Evolutionary conservation across 1,284 basidiomycete genomes (phyloP), one percentile per base, ranked within the genome.

Genomic region (Ceratobasidium sp.): DNA sequence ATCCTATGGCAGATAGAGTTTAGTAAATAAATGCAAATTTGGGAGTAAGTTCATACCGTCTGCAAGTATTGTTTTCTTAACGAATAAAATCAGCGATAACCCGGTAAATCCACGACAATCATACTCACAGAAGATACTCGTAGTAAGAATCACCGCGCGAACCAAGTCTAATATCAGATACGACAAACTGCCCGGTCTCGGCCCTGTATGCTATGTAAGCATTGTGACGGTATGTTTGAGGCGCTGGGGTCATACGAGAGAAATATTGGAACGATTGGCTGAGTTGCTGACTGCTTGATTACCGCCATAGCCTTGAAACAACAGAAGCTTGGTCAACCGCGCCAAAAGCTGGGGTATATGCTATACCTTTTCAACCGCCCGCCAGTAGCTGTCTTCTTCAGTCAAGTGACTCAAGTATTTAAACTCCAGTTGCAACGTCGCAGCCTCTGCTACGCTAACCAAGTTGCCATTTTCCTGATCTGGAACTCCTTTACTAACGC

Each of bases 141-240:
- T 96, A 98, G 79, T 89, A 97, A 2, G 93, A 95, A 78, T 98
- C 95, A 21, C 91, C 95, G 27, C 95, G 84, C 14, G 93, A 95
- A 9, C 95, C 95, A 16, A 98, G 83, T 11, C 95, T 87, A 71
- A 98, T 91, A 42, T 90, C 85, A 21, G 89, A 87, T 13, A 85
- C 80, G 29, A 87, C 81, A 74, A 91, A 95, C 53, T 82, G 80
- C 7, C 92, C 93, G 36, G 80, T 82, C n/a, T 84, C 75, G 0
- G 87, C 81, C 62, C 90, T 91, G 68, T 7, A 52, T 27, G 9
- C 14, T 21, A 39, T 33, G 29, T 50, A n/a, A 41, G 21, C 25
- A 21, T 53, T 13, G 53, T 49, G 16, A 3, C 25, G 36, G 41
- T 36, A n/a, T 16, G 52, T 14, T 27, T 8, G 13, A 33, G 7